Conservation (phyloP, 306 rosid genomes). For the Fagus crenata region DNA sequence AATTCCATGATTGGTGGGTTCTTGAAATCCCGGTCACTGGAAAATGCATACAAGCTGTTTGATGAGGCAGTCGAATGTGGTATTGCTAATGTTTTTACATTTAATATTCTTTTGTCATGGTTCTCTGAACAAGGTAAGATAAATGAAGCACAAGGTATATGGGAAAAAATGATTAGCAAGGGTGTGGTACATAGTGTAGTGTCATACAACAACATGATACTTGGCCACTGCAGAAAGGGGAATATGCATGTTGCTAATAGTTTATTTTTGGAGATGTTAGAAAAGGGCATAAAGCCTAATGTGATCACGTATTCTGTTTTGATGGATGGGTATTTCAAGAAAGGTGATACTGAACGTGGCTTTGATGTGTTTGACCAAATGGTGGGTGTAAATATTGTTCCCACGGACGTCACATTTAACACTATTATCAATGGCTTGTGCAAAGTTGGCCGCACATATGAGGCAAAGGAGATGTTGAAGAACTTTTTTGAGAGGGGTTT, state of each 20-base stretch:
- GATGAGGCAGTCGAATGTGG: constrained; percentile 65
- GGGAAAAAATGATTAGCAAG: constrained; percentile 53
- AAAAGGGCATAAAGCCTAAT: constrained; percentile 62
- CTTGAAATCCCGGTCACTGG: constrained; percentile 38
- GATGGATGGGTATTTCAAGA: constrained; percentile 61
- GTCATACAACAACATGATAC: constrained; percentile 67
- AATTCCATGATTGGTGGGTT: constrained; percentile 51
- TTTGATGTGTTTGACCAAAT: constrained; percentile 53
- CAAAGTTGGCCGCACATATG: constrained; percentile 61
- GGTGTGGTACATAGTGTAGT: constrained; percentile 52
- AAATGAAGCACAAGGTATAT: constrained; percentile 53
- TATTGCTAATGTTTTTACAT: constrained; percentile 47
- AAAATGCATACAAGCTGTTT: constrained; percentile 53
- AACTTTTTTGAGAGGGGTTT: constrained; percentile 52
- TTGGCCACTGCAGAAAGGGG: constrained; percentile 60
- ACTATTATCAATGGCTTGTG: constrained; percentile 66
- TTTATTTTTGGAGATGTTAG: constrained; percentile 47
- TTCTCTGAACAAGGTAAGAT: constrained; percentile 50
- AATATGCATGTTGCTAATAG: constrained; percentile 48
- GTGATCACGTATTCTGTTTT: constrained; percentile 48
- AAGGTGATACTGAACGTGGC: constrained; percentile 48
- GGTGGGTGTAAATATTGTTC: constrained; percentile 54
- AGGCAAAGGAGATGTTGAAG: constrained; percentile 45
- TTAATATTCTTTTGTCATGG: constrained; percentile 53
- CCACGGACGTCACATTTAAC: constrained; percentile 48